Base-by-base conservation (phyloP, 176 grass and related monocot species). In the Oryza coarctata region DNA sequence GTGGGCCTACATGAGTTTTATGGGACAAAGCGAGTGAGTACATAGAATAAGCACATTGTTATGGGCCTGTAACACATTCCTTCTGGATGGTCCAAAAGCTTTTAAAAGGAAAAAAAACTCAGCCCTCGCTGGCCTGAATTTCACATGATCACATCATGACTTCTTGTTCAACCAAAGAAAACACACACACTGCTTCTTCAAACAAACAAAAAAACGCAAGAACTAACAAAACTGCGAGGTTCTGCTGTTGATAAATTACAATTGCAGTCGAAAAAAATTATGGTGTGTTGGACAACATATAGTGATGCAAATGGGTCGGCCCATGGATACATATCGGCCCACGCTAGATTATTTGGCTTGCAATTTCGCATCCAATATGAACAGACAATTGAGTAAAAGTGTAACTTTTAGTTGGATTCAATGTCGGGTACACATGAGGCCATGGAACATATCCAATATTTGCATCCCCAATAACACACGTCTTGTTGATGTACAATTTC, bases 31-130 rank as follows among this genome's bases (percentile, higher is more conserved):
- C 6, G 7, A 39, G 36, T 39, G 36, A 39, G 7, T 39, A 39
- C 5, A 39, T 7, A 9, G 7, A 2, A 32, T 32, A 2, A 32
- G 31, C 38, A 11, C 11, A 43, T 12, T 43, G 40, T 43, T 43
- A 17, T 65, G 65, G 80, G 80, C 86, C 66, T 57, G 45, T 65
- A 38, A 7, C 43, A 10, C 9, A 75, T 61, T 36, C 62, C 76
- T 1, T 33, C 7, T 40, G 0, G 36, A 17, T 70, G 79, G 50
- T 70, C 65, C 55, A 65, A 18, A 65, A 18, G 3, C 41, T 70
- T 36, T 30, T 35, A 44, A 58, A 35, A 27, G 11, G 2, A 2
- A n/a, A 27, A 44, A 9, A 23, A 30, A 18, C 27, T 50, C 5
- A 9, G 6, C 33, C 34, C 52, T 43, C n/a, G 22, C 61, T 22